A percentile compares a stretch with the other conserved stretches of the same genome.
These are phyloP conservation scores for Fusarium napiforme DNA, from an alignment of 2,329 filamentous ascomycete genomes.

Conservation along the genomic window DNA sequence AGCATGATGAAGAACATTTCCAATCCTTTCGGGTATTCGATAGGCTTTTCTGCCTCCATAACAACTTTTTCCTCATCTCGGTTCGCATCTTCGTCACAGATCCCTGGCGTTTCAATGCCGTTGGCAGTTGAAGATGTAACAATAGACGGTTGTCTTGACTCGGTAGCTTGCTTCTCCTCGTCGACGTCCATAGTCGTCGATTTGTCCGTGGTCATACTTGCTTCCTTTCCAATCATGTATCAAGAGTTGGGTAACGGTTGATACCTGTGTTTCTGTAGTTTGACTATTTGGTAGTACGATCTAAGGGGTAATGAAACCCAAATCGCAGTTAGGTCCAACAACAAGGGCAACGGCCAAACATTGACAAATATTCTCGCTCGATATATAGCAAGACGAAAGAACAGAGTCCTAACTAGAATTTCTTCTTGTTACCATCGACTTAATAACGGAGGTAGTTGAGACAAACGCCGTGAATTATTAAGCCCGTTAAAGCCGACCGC, in stretches of 20 bases:
- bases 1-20: not conserved
- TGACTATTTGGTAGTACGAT: rapidly evolving
- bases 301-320: not conserved
- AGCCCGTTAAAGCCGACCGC: not conserved
- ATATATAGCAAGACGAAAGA: rapidly evolving
- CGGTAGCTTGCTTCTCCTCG: not conserved
- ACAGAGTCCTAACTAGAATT: rapidly evolving
- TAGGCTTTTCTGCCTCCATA: rapidly evolving
- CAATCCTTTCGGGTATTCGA: not conserved
- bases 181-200: rapidly evolving
- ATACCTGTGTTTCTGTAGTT: rapidly evolving
- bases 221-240: rapidly evolving
- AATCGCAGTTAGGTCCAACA: not conserved
- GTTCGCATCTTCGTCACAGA: rapidly evolving
- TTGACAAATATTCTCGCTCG: rapidly evolving
- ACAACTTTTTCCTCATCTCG: rapidly evolving
- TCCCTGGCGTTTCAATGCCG: not conserved
- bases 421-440: rapidly evolving
- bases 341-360: not conserved
- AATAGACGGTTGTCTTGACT: not conserved
- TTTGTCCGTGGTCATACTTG: rapidly evolving
- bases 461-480: not conserved
- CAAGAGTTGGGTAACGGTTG: rapidly evolving
- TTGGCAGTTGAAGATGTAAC: not conserved
- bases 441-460: not conserved